Conservation (phyloP, 192 early-diverging fungal genomes). For the Coemansia sp. region DNA sequence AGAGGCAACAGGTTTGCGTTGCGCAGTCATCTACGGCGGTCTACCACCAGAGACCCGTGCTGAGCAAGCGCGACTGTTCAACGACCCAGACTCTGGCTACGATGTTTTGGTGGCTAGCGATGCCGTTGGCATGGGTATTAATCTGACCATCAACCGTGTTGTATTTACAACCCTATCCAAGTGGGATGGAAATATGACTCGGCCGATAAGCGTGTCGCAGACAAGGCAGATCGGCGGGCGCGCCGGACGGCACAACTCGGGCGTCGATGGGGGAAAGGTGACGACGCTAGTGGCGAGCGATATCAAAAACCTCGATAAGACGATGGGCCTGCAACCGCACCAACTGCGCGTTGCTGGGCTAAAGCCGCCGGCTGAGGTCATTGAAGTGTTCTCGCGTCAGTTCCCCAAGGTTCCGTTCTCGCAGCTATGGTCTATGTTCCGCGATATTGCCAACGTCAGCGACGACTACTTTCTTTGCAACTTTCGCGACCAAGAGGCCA, state of each 20-base stretch:
- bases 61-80: slow-evolving; percentile 88
- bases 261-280: slow-evolving; percentile 67
- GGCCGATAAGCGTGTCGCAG: slow-evolving; percentile 70
- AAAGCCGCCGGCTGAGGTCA: slow-evolving; percentile 71
- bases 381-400: slow-evolving; percentile 76
- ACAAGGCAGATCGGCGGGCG: slow-evolving; percentile 94
- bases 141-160: slow-evolving; percentile 91
- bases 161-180: slow-evolving; percentile 82
- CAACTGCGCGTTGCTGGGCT: slow-evolving; percentile 64
- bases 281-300: slow-evolving; percentile 58
- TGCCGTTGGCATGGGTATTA: slow-evolving; percentile 97
- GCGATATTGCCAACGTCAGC: slow-evolving; percentile 67
- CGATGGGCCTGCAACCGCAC: slow-evolving; percentile 39
- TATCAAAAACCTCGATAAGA: slow-evolving; percentile 14
- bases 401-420: slow-evolving; percentile 66
- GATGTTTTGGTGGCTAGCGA: slow-evolving; percentile 93
- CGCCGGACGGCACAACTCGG: slow-evolving; percentile 82
- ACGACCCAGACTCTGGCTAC: slow-evolving; percentile 74
- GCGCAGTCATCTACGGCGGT: slow-evolving; percentile 91
- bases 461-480: slow-evolving; percentile 80
- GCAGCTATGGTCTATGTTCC: slow-evolving; percentile 73
- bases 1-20: slow-evolving; percentile 65
- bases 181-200: slow-evolving; percentile 68
- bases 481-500: slow-evolving; percentile 63
- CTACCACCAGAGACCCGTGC: slow-evolving; percentile 94